Conservation (phyloP, 177 flowering plant species). For the Tripterygium wilfordii region DNA sequence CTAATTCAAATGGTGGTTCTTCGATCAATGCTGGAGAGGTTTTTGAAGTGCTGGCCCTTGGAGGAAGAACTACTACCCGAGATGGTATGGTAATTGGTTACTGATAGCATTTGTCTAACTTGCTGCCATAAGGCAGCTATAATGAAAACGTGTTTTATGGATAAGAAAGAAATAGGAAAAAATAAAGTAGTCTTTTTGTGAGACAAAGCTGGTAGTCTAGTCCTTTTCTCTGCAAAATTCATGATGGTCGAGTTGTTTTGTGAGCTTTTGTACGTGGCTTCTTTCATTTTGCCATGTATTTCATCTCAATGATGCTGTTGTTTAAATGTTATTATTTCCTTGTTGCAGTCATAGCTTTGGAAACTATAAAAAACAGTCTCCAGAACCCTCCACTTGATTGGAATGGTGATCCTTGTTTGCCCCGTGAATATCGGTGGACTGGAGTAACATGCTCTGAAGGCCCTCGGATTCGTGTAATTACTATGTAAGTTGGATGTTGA, state of each 20-base stretch:
- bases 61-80: conserved; percentile 66
- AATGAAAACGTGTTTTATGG: too few relatives aligned
- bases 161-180: too few relatives aligned
- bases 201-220: too few relatives aligned
- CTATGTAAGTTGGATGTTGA: conserved; percentile 46
- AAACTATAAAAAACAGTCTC: conserved; percentile 41
- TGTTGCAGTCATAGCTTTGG: conserved; percentile 62
- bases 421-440: conserved; percentile 74
- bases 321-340: not conserved
- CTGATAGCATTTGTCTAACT: not conserved
- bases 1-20: conserved; percentile 53
- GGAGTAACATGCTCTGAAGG: conserved; percentile 84
- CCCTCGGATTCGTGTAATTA: conserved; percentile 47
- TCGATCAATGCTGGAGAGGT: conserved; percentile 80
- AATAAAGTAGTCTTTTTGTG: too few relatives aligned
- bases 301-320: too few relatives aligned
- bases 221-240: too few relatives aligned
- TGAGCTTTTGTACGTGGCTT: too few relatives aligned
- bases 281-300: too few relatives aligned
- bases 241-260: too few relatives aligned
- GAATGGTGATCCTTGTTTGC: conserved; percentile 94
- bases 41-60: conserved; percentile 49
- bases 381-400: conserved; percentile 69
- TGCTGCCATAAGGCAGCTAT: too few relatives aligned
- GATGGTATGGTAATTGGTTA: conserved; percentile 57